phyloP scores from a whole-genome alignment of 225 moss, liverwort and hornwort genomes.

The Physcomitrellopsis africana region DNA sequence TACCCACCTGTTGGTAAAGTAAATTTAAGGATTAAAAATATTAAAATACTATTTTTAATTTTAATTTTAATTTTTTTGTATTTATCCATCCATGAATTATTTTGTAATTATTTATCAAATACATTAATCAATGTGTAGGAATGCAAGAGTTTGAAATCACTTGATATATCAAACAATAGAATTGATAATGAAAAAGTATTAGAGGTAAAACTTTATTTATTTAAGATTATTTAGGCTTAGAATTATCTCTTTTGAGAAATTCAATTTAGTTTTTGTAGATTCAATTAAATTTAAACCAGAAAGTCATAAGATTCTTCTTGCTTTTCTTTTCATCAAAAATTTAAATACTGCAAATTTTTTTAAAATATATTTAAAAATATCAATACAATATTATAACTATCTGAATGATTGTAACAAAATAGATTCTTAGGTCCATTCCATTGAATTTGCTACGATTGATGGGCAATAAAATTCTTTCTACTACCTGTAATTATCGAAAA shows the following conservation, averaged over 20 bases:
- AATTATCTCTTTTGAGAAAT: too few relatives aligned
- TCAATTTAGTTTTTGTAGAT: too few relatives aligned
- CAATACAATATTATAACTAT: neutral
- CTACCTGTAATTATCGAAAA: conserved; percentile 67
- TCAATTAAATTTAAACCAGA: too few relatives aligned
- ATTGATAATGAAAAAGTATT: conserved; percentile 61
- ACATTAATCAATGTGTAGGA: conserved; percentile 35
- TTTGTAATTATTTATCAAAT: neutral
- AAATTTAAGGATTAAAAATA: too few relatives aligned
- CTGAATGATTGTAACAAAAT: neutral
- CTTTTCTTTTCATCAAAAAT: too few relatives aligned
- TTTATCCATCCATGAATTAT: neutral
- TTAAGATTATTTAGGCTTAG: too few relatives aligned
- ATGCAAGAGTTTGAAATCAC: conserved; percentile 62
- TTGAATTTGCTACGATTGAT: conserved; percentile 59
- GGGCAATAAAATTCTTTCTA: conserved; percentile 61
- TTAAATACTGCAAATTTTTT: too few relatives aligned
- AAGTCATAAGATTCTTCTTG: too few relatives aligned
- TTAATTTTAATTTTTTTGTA: too few relatives aligned
- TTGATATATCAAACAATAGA: conserved; percentile 78
- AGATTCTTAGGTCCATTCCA: conserved; percentile 65
- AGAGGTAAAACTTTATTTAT: too few relatives aligned
- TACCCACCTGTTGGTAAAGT: conserved; percentile 50
- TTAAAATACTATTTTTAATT: too few relatives aligned
- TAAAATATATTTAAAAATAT: neutral